Evolutionary conservation across 2,329 filamentous ascomycete genomes (phyloP).

Genomic region (Chaetomiaceae sp.): DNA sequence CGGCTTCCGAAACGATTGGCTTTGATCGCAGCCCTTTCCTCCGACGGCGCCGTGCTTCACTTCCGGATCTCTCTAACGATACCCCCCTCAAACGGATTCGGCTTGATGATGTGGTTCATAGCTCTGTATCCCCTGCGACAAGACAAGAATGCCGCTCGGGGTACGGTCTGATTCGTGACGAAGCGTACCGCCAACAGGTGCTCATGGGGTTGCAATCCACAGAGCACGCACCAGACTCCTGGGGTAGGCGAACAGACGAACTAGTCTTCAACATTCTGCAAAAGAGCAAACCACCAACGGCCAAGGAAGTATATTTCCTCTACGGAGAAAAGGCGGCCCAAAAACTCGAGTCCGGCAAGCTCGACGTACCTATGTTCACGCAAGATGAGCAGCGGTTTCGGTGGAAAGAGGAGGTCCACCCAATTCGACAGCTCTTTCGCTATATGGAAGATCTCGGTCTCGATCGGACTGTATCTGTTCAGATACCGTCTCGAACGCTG

Average conservation of each 20-base stretch:
- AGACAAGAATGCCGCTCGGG: too few relatives aligned
- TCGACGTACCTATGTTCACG: not conserved
- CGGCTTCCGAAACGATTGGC: not conserved
- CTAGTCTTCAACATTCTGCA: not conserved
- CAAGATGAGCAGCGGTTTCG: not conserved
- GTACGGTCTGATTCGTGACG: not conserved
- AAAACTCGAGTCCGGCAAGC: not conserved
- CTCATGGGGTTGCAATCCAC: not conserved
- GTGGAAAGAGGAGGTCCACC: not conserved
- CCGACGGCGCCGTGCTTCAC: not conserved
- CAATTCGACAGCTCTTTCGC: not conserved
- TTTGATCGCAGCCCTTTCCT: not conserved
- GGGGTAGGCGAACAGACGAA: not conserved
- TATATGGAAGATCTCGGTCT: not conserved
- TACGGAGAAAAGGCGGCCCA: not conserved
- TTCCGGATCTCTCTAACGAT: not conserved
- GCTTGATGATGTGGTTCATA: not conserved
- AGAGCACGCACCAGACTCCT: not conserved
- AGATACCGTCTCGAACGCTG: not conserved
- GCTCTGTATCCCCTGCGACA: too few relatives aligned
- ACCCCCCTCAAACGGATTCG: not conserved
- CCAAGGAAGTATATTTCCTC: not conserved
- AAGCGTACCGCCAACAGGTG: not conserved
- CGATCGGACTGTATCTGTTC: not conserved
- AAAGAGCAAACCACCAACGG: not conserved